A percentile compares a stretch with the other conserved stretches of the same genome.
These are phyloP conservation scores for Russula olivacea DNA, from an alignment of 768 basidiomycete genomes.

Conservation along the genomic window DNA sequence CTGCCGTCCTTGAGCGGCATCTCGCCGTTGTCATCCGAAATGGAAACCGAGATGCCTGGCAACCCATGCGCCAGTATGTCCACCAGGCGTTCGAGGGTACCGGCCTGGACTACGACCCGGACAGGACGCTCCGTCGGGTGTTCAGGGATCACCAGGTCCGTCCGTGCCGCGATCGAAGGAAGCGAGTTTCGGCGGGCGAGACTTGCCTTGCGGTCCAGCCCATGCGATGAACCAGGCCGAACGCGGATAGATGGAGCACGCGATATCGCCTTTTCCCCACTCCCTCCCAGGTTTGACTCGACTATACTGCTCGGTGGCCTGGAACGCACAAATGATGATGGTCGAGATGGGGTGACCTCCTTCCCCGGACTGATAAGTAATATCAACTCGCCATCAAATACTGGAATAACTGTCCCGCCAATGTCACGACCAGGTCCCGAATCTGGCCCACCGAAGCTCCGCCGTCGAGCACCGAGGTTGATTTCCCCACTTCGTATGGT, in stretches of 20 bases:
- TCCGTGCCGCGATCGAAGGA: slow-evolving; percentile 64
- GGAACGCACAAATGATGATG: slow-evolving; percentile 62
- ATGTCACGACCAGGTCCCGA: slow-evolving; percentile 34
- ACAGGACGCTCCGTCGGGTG: slow-evolving; percentile 64
- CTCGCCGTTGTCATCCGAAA: slow-evolving; percentile 84
- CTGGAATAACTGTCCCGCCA: slow-evolving; percentile 64
- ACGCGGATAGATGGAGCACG: slow-evolving; percentile 75
- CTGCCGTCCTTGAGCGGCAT: slow-evolving; percentile 70
- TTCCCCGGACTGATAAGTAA: slow-evolving; percentile 58
- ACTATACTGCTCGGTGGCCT: slow-evolving; percentile 36
- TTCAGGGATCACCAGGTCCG: slow-evolving; percentile 54
- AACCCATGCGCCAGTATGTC: slow-evolving; percentile 73
- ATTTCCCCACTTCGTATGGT: slow-evolving; percentile 49
- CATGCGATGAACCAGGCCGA: slow-evolving; percentile 60
- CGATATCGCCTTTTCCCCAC: slow-evolving; percentile 38
- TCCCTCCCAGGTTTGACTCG: slow-evolving; percentile 4
- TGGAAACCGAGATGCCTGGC: slow-evolving; percentile 69
- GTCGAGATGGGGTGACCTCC: slow-evolving; percentile 44
- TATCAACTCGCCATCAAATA: slow-evolving; percentile 69
- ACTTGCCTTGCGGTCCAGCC: slow-evolving; percentile 72
- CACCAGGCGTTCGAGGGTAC: slow-evolving; percentile 68
- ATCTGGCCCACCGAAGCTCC: slow-evolving; percentile 31
- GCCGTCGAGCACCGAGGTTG: slow-evolving; percentile 35
- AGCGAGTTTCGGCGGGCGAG: slow-evolving; percentile 69
- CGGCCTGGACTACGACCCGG: slow-evolving; percentile 72